phyloP scores from a whole-genome alignment of 768 basidiomycete species.

The Porphyrellus cyaneotinctus region DNA sequence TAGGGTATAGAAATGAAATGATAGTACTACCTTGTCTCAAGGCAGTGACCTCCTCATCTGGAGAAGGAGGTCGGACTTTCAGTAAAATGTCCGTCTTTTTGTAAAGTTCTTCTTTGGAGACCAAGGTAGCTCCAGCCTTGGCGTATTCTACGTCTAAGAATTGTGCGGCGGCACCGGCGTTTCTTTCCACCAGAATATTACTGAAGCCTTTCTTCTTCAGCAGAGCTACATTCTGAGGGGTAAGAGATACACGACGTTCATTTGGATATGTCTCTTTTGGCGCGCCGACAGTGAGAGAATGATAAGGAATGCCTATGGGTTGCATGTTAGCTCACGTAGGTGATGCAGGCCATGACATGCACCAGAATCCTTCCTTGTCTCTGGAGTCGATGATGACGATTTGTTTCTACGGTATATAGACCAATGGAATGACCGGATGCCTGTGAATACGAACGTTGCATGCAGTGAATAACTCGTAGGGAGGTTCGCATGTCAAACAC shows the following conservation, averaged over 20 bases:
- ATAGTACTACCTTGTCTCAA: conserved; percentile 74
- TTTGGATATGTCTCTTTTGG: conserved; percentile 74
- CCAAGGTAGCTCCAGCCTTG: conserved; percentile 74
- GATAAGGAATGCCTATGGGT: conserved; percentile 56
- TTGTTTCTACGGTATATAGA: conserved; percentile 27
- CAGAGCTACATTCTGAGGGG: conserved; percentile 71
- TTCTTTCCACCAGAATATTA: conserved; percentile 66
- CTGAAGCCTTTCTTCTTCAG: conserved; percentile 81
- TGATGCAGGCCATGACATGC: conserved; percentile 2
- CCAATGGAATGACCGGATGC: conserved; percentile 30
- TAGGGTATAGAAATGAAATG: conserved; percentile 81
- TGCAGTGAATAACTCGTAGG: not conserved
- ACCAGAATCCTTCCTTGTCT: conserved; percentile 27
- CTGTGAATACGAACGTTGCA: conserved; percentile 12
- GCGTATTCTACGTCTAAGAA: conserved; percentile 79
- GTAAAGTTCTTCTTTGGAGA: conserved; percentile 69
- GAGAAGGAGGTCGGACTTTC: conserved; percentile 77
- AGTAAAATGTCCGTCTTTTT: conserved; percentile 70
- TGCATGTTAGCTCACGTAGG: not conserved
- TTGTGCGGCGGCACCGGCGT: conserved; percentile 68
- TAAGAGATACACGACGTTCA: conserved; percentile 77
- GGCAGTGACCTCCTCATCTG: conserved; percentile 54
- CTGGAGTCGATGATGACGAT: conserved; percentile 6
- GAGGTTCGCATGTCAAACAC: not conserved
- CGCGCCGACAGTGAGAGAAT: conserved; percentile 69